A percentile compares a stretch with the other conserved stretches of the same genome.
phyloP scores from a whole-genome alignment of 257 asterid genomes.

The Forsythia viridissima region DNA sequence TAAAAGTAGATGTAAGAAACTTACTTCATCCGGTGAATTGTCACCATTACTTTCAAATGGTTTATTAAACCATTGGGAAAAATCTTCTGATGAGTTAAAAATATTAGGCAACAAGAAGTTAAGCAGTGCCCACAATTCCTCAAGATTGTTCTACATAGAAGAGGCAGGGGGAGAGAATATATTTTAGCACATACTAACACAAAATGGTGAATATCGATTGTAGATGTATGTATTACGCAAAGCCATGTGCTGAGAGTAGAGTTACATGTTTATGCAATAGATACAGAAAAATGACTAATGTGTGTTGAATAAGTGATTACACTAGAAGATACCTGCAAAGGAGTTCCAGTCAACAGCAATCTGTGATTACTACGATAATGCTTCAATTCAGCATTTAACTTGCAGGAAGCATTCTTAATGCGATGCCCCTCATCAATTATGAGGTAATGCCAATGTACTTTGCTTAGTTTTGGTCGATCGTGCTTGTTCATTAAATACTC shows the following conservation, averaged over 20 bases:
- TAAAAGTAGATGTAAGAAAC: conserved; percentile 16
- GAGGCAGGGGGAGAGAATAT: conserved; percentile 19
- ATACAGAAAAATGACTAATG: conserved; percentile 6
- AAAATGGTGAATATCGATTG: conserved; percentile 2
- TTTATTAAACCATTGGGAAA: conserved; percentile 99
- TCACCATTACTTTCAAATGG: conserved; percentile 97
- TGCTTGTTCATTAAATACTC: conserved; percentile 99
- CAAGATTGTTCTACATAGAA: conserved; percentile 81
- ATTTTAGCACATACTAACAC: conserved; percentile 20
- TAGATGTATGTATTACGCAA: not conserved
- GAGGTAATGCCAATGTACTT: conserved; percentile 91
- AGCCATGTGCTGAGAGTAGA: conserved; percentile 3
- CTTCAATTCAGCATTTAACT: conserved; percentile 95
- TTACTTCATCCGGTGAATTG: conserved; percentile 83
- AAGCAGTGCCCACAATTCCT: conserved; percentile 99
- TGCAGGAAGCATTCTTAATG: conserved; percentile 99
- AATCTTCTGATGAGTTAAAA: conserved; percentile 96
- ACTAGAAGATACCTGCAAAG: conserved; percentile 71
- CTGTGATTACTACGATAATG: conserved; percentile 95
- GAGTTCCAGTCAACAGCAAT: conserved; percentile 96
- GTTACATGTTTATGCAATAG: conserved; percentile 1
- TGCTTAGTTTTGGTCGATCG: conserved; percentile 95
- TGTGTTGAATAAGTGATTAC: conserved; percentile 4
- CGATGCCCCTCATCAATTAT: conserved; percentile 99
- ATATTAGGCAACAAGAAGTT: conserved; percentile 97